phyloP scores from a whole-genome alignment of 768 basidiomycete species.

The Trametes villosa region DNA sequence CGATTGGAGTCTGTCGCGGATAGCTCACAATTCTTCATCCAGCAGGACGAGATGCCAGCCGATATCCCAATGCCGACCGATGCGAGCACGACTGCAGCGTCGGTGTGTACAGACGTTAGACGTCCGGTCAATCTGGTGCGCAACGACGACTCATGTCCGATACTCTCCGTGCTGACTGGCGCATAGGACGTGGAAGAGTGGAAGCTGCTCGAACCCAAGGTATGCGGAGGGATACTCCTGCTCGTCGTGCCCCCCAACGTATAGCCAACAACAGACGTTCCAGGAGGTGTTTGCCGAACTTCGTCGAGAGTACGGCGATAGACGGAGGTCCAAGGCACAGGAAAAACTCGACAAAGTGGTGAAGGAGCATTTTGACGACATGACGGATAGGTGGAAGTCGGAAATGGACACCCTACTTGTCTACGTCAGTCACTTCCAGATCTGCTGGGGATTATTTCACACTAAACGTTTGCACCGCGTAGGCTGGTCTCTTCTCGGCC shows the following conservation, averaged over 20 bases:
- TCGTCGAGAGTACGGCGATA: neutral
- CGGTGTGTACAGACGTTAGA: too few species aligned
- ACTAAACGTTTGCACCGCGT: neutral
- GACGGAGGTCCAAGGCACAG: neutral
- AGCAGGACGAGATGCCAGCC: too few species aligned
- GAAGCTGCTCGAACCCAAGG: neutral
- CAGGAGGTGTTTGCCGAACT: neutral
- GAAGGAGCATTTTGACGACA: neutral
- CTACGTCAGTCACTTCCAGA: neutral
- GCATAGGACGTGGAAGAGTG: too few species aligned
- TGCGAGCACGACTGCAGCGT: too few species aligned
- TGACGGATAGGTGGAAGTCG: neutral
- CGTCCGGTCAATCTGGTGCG: too few species aligned
- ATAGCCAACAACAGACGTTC: neutral
- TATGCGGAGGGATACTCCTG: too few species aligned
- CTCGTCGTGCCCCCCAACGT: too few species aligned
- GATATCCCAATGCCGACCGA: too few species aligned
- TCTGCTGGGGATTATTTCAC: neutral
- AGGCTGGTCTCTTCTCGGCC: constrained; percentile 19
- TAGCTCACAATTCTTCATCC: too few species aligned
- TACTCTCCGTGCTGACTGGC: too few species aligned
- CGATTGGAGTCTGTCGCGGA: too few species aligned
- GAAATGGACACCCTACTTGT: neutral
- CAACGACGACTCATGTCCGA: too few species aligned
- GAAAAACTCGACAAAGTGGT: neutral